These are phyloP conservation scores for Flaveria bidentis DNA, from an alignment of 129 eudicot genomes.

Conservation along the genomic window DNA sequence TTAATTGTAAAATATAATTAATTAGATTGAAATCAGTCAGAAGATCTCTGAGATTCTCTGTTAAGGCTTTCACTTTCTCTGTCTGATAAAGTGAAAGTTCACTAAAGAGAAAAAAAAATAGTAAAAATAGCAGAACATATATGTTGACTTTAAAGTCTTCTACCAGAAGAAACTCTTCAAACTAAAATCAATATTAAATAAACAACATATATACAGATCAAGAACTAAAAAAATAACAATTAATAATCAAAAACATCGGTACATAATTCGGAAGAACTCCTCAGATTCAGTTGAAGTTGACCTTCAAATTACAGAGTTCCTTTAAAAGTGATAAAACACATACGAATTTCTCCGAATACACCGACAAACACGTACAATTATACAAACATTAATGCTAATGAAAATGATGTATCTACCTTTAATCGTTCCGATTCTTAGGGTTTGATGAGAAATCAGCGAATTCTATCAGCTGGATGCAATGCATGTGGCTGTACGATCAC, in stretches of 20 bases:
- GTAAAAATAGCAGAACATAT: conserved; percentile 1
- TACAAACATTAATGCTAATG: background rate
- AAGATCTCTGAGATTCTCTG: conserved; percentile 39
- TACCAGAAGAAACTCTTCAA: conserved; percentile 1
- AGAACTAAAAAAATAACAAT: background rate
- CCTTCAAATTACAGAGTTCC: conserved; percentile 6
- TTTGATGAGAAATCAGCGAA: conserved; percentile 13
- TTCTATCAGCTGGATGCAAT: conserved; percentile 24
- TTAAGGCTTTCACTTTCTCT: conserved; percentile 33
- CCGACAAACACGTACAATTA: background rate
- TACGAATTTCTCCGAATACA: background rate
- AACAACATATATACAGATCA: background rate
- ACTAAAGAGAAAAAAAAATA: conserved; percentile 16
- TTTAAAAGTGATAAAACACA: background rate
- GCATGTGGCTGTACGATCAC: conserved; percentile 22
- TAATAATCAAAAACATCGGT: background rate
- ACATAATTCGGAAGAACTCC: background rate
- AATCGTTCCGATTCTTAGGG: conserved; percentile 14
- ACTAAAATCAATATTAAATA: background rate
- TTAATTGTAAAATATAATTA: conserved; percentile 9
- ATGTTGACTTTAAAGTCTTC: background rate
- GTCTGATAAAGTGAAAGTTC: conserved; percentile 29
- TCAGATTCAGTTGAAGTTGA: conserved; percentile 36
- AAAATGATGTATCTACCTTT: conserved; percentile 14
- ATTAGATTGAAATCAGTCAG: conserved; percentile 10